Percentiles rank a stretch among this genome's conserved stretches.
Conservation (phyloP, 2,329 filamentous ascomycete genomes). For the Xylaria polymorpha region DNA sequence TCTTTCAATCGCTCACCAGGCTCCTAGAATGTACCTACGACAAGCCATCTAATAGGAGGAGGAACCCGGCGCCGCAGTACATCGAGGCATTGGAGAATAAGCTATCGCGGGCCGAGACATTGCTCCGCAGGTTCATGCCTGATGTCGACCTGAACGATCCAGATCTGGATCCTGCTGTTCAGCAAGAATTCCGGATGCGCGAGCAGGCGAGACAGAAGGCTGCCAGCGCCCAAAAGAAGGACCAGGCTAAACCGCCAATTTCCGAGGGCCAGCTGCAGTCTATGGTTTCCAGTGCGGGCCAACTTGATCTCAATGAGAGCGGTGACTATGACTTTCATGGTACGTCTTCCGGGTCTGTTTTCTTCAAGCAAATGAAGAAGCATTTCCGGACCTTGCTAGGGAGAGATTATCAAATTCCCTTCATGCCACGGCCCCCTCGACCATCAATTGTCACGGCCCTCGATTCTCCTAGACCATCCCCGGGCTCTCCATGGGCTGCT, state of each 20-base stretch:
- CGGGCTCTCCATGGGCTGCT: constrained; percentile 71
- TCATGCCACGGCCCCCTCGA: constrained; percentile 64
- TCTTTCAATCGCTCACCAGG: constrained; percentile 42
- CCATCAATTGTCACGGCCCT: constrained; percentile 66
- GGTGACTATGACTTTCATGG: constrained; percentile 97
- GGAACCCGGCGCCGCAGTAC: constrained; percentile 92
- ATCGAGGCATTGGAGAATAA: constrained; percentile 88
- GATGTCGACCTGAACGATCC: constrained; percentile 88
- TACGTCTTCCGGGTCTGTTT: constrained; percentile 90
- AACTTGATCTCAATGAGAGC: constrained; percentile 89
- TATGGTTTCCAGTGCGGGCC: constrained; percentile 94
- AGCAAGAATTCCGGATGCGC: constrained; percentile 73
- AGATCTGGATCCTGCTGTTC: constrained; percentile 79
- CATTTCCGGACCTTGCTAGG: constrained; percentile 84
- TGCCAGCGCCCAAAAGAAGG: constrained; percentile 55
- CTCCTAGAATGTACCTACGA: constrained; percentile 89
- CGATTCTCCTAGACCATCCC: constrained; percentile 75
- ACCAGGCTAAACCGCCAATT: constrained; percentile 49
- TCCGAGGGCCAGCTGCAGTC: constrained; percentile 82
- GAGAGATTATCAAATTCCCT: constrained; percentile 68
- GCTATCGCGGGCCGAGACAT: constrained; percentile 82
- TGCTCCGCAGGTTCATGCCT: constrained; percentile 83
- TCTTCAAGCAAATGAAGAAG: constrained; percentile 86
- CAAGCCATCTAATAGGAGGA: constrained; percentile 89
- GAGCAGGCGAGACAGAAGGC: constrained; percentile 63